Conservation (phyloP, 2,329 filamentous ascomycete species). For the Sporothrix inflata region DNA sequence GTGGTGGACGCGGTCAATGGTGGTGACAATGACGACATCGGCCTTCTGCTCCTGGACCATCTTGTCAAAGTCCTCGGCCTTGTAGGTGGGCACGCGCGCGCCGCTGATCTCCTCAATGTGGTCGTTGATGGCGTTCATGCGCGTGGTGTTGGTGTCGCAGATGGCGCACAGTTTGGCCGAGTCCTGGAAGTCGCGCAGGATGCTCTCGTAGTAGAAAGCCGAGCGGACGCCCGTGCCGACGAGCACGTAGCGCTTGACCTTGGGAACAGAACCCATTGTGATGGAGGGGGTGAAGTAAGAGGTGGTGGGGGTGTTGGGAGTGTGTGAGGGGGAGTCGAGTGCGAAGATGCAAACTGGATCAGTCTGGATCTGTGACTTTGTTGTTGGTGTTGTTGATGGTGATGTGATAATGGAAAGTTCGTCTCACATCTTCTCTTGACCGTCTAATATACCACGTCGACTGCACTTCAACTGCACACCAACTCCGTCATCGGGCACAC, state of each 20-base stretch:
- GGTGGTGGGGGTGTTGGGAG: neutral
- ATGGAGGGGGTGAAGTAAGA: neutral
- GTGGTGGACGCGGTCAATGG: slow-evolving; percentile 65
- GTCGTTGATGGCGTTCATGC: slow-evolving; percentile 59
- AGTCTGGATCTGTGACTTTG: neutral
- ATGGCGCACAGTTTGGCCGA: slow-evolving; percentile 59
- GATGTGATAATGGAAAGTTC: neutral
- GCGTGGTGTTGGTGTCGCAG: slow-evolving; percentile 64
- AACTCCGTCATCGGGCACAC: slow-evolving; percentile 13
- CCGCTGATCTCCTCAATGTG: slow-evolving; percentile 53
- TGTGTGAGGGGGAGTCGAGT: neutral
- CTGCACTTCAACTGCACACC: neutral
- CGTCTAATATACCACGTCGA: neutral
- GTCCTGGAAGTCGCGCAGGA: slow-evolving; percentile 54
- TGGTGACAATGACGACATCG: slow-evolving; percentile 65
- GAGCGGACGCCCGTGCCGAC: slow-evolving; percentile 63
- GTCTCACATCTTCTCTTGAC: neutral
- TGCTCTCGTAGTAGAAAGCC: slow-evolving; percentile 64
- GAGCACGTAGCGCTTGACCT: slow-evolving; percentile 54
- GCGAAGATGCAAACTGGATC: neutral
- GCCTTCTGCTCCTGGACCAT: slow-evolving; percentile 62
- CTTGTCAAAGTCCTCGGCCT: slow-evolving; percentile 57
- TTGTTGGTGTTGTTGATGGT: neutral
- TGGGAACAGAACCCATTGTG: slow-evolving; percentile 3
- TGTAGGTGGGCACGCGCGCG: slow-evolving; percentile 55